phyloP scores from a whole-genome alignment of 352 stramenopile genomes.

The Pythium guiyangense region DNA sequence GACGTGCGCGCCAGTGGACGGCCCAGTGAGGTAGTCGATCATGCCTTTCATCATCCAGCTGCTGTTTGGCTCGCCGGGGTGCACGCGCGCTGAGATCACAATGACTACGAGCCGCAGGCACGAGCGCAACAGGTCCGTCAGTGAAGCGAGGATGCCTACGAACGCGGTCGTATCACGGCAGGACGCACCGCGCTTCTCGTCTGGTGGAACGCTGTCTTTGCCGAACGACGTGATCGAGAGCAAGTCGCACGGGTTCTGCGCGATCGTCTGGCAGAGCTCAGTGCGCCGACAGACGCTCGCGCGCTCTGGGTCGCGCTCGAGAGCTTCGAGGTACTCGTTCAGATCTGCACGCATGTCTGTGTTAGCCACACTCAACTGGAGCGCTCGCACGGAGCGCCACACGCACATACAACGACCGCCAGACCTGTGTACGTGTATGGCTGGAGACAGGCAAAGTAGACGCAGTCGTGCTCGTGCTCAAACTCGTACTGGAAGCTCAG shows the following conservation, averaged over 20 bases:
- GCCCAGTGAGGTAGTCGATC: constrained; percentile 85
- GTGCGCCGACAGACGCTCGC: constrained; percentile 43
- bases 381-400: not conserved
- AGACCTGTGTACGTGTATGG: constrained; percentile 87
- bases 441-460: constrained; percentile 83
- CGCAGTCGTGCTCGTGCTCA: constrained; percentile 51
- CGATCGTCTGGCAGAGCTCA: constrained; percentile 84
- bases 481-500: constrained; percentile 78
- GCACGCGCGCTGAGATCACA: constrained; percentile 84
- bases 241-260: constrained; percentile 80
- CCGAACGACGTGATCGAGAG: constrained; percentile 81
- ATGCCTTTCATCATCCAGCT: constrained; percentile 94
- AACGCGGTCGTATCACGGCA: not conserved
- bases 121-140: not conserved
- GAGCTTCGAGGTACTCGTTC: constrained; percentile 56
- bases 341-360: constrained; percentile 31
- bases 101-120: constrained; percentile 34
- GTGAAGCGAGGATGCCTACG: not conserved
- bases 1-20: constrained; percentile 46
- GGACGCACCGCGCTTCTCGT: constrained; percentile 42
- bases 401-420: not conserved
- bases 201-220: constrained; percentile 31
- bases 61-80: constrained; percentile 86
- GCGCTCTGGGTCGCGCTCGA: constrained; percentile 49
- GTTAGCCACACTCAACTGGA: not conserved